These are phyloP conservation scores for Dendrobium nobile DNA, from an alignment of 106 monocot species.

Conservation along the genomic window DNA sequence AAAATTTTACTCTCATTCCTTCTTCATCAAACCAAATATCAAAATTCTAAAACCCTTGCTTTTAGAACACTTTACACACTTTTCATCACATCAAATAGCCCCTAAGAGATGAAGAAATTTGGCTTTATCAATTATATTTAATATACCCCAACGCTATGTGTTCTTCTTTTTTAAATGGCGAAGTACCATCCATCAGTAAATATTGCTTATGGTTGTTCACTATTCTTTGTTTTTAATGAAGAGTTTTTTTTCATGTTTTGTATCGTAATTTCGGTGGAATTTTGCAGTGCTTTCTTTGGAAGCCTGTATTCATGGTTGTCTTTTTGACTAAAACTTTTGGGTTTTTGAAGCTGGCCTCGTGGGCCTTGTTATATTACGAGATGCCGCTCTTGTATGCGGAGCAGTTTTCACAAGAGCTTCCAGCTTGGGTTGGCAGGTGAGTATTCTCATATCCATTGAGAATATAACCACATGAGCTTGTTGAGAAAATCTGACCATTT, in stretches of 20 bases:
- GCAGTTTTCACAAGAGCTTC: conserved; percentile 77
- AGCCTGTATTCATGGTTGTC: neutral
- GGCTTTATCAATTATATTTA: too few relatives aligned
- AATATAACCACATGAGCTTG: neutral
- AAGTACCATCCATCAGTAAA: too few relatives aligned
- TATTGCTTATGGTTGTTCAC: too few relatives aligned
- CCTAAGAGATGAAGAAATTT: too few relatives aligned
- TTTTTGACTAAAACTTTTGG: conserved; percentile 9
- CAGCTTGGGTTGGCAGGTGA: conserved; percentile 80
- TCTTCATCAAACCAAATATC: too few relatives aligned
- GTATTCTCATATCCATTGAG: neutral
- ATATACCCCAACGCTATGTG: too few relatives aligned
- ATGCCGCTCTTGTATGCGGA: conserved; percentile 70
- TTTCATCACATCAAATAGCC: too few relatives aligned
- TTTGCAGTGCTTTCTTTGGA: neutral
- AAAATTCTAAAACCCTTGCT: too few relatives aligned
- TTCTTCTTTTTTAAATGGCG: too few relatives aligned
- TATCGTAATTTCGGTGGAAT: neutral
- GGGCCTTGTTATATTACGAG: conserved; percentile 68
- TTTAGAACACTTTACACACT: too few relatives aligned
- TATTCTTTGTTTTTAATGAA: neutral
- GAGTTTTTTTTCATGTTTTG: neutral
- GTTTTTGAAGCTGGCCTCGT: conserved; percentile 68
- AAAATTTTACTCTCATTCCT: too few relatives aligned
- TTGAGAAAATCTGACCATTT: neutral